Evolutionary conservation across 306 rosid genomes (phyloP).

Genomic region (Cucumis hystrix): DNA sequence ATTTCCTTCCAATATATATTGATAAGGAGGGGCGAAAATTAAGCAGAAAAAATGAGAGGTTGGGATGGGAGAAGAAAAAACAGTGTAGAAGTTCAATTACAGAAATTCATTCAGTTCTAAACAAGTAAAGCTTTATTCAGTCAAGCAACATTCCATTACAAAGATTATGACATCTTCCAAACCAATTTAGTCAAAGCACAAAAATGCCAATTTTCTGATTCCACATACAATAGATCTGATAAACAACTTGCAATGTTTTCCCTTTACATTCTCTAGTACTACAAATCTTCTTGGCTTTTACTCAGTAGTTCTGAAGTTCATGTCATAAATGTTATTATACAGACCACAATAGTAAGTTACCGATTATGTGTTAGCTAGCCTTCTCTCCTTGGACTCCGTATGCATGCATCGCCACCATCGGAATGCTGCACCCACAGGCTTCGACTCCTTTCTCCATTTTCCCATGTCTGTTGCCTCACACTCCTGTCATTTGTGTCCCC

Average conservation of each 20-base stretch:
- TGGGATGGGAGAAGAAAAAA: neutral
- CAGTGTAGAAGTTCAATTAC: neutral
- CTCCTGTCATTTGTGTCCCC: conserved; percentile 76
- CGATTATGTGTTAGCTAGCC: conserved; percentile 28
- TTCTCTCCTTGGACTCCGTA: conserved; percentile 61
- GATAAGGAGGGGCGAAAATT: neutral
- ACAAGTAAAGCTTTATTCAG: neutral
- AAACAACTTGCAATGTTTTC: neutral
- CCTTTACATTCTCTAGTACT: neutral
- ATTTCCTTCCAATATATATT: neutral
- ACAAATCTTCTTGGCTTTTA: neutral
- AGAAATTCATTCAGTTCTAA: neutral
- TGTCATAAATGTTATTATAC: conserved; percentile 1
- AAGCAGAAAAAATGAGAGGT: neutral
- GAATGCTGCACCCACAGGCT: conserved; percentile 67
- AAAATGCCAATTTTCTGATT: neutral
- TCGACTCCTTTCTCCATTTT: conserved; percentile 59
- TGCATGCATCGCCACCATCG: conserved; percentile 57
- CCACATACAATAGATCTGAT: neutral
- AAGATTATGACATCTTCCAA: neutral
- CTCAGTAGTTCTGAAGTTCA: neutral
- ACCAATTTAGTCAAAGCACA: neutral
- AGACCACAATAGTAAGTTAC: neutral
- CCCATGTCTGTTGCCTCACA: conserved; percentile 80
- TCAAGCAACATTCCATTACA: conserved; percentile 3